A percentile compares a stretch with the other conserved stretches of the same genome.
These are phyloP conservation scores for Cutaneotrichosporon sp. DNA, from an alignment of 1,284 basidiomycete genomes.

Conservation along the genomic window DNA sequence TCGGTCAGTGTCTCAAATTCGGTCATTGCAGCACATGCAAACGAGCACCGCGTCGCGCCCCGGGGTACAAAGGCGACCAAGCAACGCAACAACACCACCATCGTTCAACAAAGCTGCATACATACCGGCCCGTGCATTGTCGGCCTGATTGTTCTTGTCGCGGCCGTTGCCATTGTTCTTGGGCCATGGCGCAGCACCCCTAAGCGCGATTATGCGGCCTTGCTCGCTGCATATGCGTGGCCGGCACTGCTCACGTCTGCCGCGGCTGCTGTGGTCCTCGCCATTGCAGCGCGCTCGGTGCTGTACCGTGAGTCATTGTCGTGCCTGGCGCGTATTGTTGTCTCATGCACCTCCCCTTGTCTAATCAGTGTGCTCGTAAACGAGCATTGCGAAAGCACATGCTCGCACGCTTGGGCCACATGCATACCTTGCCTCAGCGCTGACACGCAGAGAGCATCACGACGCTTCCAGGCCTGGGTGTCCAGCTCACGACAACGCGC, in stretches of 20 bases:
- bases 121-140: no score
- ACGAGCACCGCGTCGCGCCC: background rate
- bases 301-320: constrained; percentile 12
- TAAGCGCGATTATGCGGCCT: no score
- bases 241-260: no score
- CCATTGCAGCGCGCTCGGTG: background rate
- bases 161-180: no score
- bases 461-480: constrained; percentile 56
- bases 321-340: no score
- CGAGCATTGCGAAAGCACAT: background rate
- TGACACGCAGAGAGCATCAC: constrained; percentile 35
- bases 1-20: no score
- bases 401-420: background rate
- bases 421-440: background rate
- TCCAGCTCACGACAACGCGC: constrained; percentile 54
- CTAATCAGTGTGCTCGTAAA: background rate
- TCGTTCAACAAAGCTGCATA: no score
- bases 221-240: no score
- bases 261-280: background rate
- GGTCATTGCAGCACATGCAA: background rate
- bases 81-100: no score
- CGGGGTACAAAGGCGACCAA: background rate
- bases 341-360: no score
- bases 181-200: no score
- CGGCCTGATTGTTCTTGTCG: no score